phyloP scores from a whole-genome alignment of 2,329 filamentous ascomycete genomes.

The Catunica adiposa region DNA sequence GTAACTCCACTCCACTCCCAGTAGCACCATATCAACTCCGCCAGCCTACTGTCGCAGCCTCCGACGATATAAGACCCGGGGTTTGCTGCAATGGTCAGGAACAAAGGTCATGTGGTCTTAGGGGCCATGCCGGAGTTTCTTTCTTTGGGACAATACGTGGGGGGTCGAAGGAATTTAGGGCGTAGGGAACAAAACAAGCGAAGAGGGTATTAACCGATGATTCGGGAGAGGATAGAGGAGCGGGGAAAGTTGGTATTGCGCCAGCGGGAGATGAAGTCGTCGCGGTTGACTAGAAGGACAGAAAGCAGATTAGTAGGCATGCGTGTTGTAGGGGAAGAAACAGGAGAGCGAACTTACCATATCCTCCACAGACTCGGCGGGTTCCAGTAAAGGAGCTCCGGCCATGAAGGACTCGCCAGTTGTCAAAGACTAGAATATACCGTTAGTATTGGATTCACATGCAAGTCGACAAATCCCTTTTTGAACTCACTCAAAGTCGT shows the following conservation, averaged over 20 bases:
- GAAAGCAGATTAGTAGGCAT: not conserved
- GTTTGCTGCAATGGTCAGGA: no score
- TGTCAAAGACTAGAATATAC: constrained; percentile 62
- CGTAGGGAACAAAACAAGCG: no score
- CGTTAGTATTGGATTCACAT: not conserved
- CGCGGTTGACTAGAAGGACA: constrained; percentile 48
- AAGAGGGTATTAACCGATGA: constrained; percentile 13
- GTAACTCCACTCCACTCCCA: no score
- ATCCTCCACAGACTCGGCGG: constrained; percentile 77
- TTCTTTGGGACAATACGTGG: no score
- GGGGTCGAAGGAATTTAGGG: no score
- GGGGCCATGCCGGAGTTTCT: no score
- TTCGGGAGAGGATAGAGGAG: constrained; percentile 23
- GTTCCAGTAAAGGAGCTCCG: constrained; percentile 67
- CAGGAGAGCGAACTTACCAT: constrained; percentile 43
- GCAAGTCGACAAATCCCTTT: not conserved
- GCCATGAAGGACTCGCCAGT: constrained; percentile 87
- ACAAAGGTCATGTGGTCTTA: no score
- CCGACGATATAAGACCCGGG: no score
- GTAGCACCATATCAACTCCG: no score
- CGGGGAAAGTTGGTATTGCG: constrained; percentile 49
- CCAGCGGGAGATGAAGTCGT: constrained; percentile 66
- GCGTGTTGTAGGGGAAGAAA: not conserved
- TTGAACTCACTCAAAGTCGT: constrained; percentile 49
- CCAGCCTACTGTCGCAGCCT: no score